phyloP scores from a whole-genome alignment of 2,329 filamentous ascomycete species.

The Hysterium pulicare region DNA sequence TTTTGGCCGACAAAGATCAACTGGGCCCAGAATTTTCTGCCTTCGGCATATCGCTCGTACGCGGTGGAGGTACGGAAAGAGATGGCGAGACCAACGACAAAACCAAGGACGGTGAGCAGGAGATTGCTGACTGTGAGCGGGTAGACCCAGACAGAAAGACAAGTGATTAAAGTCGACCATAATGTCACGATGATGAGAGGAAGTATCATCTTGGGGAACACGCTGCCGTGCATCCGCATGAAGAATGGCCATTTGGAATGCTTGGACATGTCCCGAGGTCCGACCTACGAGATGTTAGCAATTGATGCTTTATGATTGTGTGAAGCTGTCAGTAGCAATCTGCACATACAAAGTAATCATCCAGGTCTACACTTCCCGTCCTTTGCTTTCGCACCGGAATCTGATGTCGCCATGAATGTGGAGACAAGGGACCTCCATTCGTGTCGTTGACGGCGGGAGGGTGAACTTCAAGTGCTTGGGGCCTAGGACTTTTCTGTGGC shows the following conservation, averaged over 20 bases:
- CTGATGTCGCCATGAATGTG: constrained; percentile 1
- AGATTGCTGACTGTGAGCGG: constrained; percentile 60
- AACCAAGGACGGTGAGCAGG: constrained; percentile 73
- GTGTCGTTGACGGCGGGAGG: constrained; percentile 10
- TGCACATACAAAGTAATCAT: constrained; percentile 58
- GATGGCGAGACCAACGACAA: constrained; percentile 74
- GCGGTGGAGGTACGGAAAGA: constrained; percentile 75
- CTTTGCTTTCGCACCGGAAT: constrained; percentile 17
- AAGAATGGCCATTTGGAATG: constrained; percentile 77
- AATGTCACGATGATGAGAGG: constrained; percentile 60
- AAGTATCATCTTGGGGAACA: constrained; percentile 70
- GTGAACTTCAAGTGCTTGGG: constrained; percentile 29
- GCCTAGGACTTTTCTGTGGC: constrained; percentile 28
- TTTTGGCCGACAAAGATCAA: constrained; percentile 56
- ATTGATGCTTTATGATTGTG: not conserved
- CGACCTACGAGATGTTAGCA: constrained; percentile 31
- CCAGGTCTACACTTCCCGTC: constrained; percentile 40
- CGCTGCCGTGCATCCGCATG: constrained; percentile 71
- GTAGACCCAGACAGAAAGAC: constrained; percentile 42
- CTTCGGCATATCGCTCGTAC: constrained; percentile 65
- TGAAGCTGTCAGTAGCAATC: constrained; percentile 14
- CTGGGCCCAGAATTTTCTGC: constrained; percentile 60
- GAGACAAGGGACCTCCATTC: constrained; percentile 9
- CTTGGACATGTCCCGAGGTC: constrained; percentile 65
- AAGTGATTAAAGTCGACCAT: constrained; percentile 66